Conservation (phyloP, 352 stramenopile species). For the Pythium pyrilobum region DNA sequence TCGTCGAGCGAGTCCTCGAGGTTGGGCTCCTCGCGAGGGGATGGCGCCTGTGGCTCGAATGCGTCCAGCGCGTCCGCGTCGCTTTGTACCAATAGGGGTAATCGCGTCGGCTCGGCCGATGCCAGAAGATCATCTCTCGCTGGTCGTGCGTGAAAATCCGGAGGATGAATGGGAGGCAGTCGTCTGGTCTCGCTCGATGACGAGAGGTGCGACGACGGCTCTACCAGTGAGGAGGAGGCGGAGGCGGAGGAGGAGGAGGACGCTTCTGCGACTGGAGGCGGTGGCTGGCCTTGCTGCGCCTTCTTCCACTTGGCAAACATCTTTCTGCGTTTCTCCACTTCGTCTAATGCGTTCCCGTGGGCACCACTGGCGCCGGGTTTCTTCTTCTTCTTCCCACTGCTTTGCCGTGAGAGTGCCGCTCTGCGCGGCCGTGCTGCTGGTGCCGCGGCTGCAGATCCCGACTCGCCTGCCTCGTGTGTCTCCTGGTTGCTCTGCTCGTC, state of each 20-base stretch:
- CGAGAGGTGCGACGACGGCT: too few relatives aligned
- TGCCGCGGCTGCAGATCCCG: not conserved
- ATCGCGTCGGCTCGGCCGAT: not conserved
- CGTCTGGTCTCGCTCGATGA: conserved; percentile 6
- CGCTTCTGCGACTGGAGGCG: too few relatives aligned
- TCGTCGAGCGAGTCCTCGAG: conserved; percentile 70
- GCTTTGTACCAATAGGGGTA: not conserved
- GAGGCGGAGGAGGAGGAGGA: too few relatives aligned
- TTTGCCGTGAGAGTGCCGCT: conserved; percentile 1
- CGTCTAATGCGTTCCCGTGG: conserved; percentile 35
- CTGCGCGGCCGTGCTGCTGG: not conserved
- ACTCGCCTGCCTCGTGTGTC: conserved; percentile 10
- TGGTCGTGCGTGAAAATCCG: not conserved
- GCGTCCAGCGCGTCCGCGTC: conserved; percentile 19
- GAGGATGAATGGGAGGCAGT: not conserved
- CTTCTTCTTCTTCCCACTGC: conserved; percentile 18
- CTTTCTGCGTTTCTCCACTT: conserved; percentile 60
- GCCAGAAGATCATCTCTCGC: not conserved
- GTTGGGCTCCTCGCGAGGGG: conserved; percentile 8
- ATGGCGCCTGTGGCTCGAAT: conserved; percentile 4
- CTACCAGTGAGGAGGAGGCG: too few relatives aligned
- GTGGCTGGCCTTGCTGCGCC: conserved; percentile 8
- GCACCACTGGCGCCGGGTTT: conserved; percentile 41
- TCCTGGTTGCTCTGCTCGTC: conserved; percentile 15
- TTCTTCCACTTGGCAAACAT: conserved; percentile 79